phyloP scores from a whole-genome alignment of 768 basidiomycete genomes.

The Pleurotus cornucopiae region DNA sequence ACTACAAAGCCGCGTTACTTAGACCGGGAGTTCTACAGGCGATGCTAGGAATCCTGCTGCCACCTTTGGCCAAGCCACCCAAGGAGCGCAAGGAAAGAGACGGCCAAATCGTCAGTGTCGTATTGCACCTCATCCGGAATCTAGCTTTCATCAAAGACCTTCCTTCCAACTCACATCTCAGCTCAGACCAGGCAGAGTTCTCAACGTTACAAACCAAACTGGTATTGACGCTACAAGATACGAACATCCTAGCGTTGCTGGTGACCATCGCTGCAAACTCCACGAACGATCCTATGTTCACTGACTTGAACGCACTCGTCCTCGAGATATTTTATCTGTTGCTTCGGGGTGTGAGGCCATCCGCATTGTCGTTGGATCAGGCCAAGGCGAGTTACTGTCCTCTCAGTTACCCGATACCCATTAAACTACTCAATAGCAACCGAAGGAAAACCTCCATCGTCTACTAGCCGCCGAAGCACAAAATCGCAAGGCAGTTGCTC shows the following conservation, averaged over 20 bases:
- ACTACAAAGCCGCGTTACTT: slow-evolving; percentile 84
- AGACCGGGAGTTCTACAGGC: slow-evolving; percentile 66
- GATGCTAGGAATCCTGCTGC: slow-evolving; percentile 70
- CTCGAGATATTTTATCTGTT: slow-evolving; percentile 93
- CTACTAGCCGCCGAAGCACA: slow-evolving; percentile 77
- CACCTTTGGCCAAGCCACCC: slow-evolving; percentile 65
- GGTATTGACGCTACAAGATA: slow-evolving; percentile 63
- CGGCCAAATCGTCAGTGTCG: slow-evolving; percentile 80
- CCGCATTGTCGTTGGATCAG: slow-evolving; percentile 53
- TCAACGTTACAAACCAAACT: slow-evolving; percentile 76
- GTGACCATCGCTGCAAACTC: slow-evolving; percentile 83
- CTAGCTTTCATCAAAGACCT: slow-evolving; percentile 92
- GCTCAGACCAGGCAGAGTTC: slow-evolving; percentile 76
- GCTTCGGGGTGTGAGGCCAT: slow-evolving; percentile 74
- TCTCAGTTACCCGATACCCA: slow-evolving; percentile 5
- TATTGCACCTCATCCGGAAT: slow-evolving; percentile 88
- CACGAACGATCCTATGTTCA: slow-evolving; percentile 72
- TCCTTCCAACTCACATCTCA: slow-evolving; percentile 63
- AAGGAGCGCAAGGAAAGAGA: slow-evolving; percentile 78
- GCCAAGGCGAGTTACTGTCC: slow-evolving; percentile 44
- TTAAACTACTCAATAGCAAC: slow-evolving; percentile 44
- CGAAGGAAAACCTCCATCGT: slow-evolving; percentile 61
- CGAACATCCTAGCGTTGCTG: slow-evolving; percentile 72
- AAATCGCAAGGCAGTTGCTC: slow-evolving; percentile 50
- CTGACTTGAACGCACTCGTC: slow-evolving; percentile 82